Evolutionary conservation across 768 basidiomycete genomes (phyloP).

Genomic region (Lanmaoa pseudosensibilis): DNA sequence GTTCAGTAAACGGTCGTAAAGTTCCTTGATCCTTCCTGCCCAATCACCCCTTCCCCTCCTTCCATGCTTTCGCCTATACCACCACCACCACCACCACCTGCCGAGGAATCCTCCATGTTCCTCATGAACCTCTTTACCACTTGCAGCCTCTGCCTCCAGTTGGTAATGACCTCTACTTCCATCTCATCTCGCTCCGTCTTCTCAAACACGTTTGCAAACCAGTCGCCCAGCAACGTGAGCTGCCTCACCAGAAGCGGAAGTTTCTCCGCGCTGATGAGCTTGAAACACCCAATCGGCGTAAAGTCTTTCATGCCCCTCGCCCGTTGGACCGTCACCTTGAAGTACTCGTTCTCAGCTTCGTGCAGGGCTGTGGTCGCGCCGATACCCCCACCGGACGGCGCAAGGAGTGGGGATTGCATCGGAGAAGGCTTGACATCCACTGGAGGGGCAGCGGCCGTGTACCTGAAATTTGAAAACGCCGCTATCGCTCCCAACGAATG

Average conservation of each 20-base stretch:
- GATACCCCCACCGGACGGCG: constrained; percentile 10
- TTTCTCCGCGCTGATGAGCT: constrained; percentile 86
- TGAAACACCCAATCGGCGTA: constrained; percentile 88
- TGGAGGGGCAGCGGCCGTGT: neutral
- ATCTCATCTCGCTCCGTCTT: constrained; percentile 69
- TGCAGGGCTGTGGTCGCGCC: constrained; percentile 26
- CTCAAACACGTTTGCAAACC: constrained; percentile 84
- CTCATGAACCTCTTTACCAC: constrained; percentile 68
- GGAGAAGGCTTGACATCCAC: constrained; percentile 20
- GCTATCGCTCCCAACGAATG: constrained; percentile 83
- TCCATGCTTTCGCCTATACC: constrained; percentile 13
- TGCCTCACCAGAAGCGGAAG: constrained; percentile 88
- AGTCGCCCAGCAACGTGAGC: constrained; percentile 82
- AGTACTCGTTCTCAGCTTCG: constrained; percentile 89
- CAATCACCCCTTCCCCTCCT: constrained; percentile 46
- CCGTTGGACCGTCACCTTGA: constrained; percentile 89
- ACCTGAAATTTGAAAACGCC: constrained; percentile 70
- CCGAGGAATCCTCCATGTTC: constrained; percentile 22
- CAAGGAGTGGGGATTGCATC: constrained; percentile 18
- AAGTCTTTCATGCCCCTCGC: constrained; percentile 93
- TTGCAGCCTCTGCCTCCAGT: constrained; percentile 82
- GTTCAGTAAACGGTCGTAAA: constrained; percentile 54
- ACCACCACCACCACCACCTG: constrained; percentile 28
- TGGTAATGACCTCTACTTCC: constrained; percentile 79
- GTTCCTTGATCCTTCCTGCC: constrained; percentile 53